phyloP scores from a whole-genome alignment of 1,139 yeast species.

The Pichia sp. region DNA sequence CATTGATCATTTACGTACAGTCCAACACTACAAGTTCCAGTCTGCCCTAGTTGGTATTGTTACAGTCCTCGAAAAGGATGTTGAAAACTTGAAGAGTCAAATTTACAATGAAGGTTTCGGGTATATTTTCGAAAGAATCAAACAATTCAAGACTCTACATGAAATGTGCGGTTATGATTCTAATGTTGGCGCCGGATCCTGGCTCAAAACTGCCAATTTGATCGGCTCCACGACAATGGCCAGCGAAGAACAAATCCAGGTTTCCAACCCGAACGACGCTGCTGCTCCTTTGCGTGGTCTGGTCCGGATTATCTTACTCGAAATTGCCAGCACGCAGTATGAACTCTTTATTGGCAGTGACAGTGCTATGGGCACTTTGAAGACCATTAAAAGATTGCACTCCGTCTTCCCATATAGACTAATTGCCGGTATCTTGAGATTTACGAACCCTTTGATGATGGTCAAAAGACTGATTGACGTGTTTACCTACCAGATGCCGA shows the following conservation, averaged over 20 bases:
- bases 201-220: conserved; percentile 10
- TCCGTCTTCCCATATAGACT: conserved; percentile 70
- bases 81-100: conserved; percentile 50
- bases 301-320: conserved; percentile 77
- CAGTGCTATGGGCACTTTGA: conserved; percentile 67
- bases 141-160: conserved; percentile 46
- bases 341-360: conserved; percentile 78
- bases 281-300: conserved; percentile 66
- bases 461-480: conserved; percentile 74
- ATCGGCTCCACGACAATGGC: not conserved
- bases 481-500: conserved; percentile 69
- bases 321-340: conserved; percentile 78
- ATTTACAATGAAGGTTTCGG: conserved; percentile 41
- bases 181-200: conserved; percentile 3
- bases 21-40: conserved; percentile 73
- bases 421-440: conserved; percentile 68
- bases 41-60: conserved; percentile 54
- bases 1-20: conserved; percentile 56
- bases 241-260: not conserved
- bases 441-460: conserved; percentile 82
- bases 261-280: not conserved
- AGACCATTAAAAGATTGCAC: conserved; percentile 67
- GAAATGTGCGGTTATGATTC: conserved; percentile 38
- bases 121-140: conserved; percentile 60
- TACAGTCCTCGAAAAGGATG: conserved; percentile 44